Evolutionary conservation across 2,329 filamentous ascomycete genomes (phyloP).

Genomic region (Phialophora chinensis): DNA sequence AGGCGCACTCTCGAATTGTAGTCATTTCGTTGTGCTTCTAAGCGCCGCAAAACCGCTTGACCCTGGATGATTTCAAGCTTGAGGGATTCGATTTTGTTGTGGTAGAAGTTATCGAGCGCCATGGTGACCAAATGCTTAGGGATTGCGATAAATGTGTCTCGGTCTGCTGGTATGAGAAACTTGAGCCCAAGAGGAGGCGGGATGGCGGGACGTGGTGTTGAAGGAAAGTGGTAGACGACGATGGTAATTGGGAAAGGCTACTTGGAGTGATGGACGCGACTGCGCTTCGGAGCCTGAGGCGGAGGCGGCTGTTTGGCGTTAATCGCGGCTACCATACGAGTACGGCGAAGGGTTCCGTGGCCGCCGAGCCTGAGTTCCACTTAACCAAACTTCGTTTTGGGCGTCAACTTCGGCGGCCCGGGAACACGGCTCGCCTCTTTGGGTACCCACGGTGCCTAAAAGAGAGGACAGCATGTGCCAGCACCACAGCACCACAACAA

Average conservation of each 20-base stretch:
- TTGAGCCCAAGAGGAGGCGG: background rate
- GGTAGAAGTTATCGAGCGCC: constrained; percentile 99
- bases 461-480: background rate
- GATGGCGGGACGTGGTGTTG: background rate
- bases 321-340: constrained; percentile 12
- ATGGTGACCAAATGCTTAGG: constrained; percentile 62
- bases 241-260: constrained; percentile 38
- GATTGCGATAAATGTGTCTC: background rate
- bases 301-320: constrained; percentile 14
- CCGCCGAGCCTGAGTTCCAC: background rate
- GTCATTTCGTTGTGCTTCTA: constrained; percentile 98
- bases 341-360: background rate
- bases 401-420: constrained; percentile 1
- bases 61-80: constrained; percentile 99
- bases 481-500: background rate
- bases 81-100: constrained; percentile 99
- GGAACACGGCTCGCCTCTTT: background rate
- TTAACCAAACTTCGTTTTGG: background rate
- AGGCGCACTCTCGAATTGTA: constrained; percentile 98
- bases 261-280: constrained; percentile 22
- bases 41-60: constrained; percentile 88
- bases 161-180: background rate
- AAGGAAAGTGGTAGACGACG: constrained; percentile 23
- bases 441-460: background rate
- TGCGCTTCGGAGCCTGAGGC: constrained; percentile 23